phyloP scores from a whole-genome alignment of 164 flowering plant species.

The Buxus sempervirens region DNA sequence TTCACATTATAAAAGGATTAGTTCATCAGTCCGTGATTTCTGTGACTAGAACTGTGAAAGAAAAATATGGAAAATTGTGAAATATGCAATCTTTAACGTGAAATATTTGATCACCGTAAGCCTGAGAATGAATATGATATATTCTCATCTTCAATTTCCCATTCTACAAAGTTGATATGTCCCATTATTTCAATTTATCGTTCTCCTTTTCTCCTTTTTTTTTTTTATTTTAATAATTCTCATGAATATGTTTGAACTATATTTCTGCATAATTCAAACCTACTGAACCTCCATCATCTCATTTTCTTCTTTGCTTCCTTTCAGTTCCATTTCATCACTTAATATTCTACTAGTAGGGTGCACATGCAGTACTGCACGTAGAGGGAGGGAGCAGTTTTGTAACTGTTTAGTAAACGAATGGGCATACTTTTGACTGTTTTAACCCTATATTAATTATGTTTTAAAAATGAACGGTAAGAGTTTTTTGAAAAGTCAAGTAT shows the following conservation, averaged over 20 bases:
- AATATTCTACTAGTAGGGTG: too few species aligned
- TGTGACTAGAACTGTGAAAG: not conserved
- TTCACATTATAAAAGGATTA: not conserved
- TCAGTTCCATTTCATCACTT: not conserved
- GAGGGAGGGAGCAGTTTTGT: too few species aligned
- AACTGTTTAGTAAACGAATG: too few species aligned
- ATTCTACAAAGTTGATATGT: not conserved
- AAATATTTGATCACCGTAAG: not conserved
- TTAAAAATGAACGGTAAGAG: too few species aligned
- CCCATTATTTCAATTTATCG: not conserved
- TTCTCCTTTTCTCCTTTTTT: too few species aligned
- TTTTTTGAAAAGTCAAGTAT: too few species aligned
- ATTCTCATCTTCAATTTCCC: not conserved
- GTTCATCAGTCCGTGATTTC: not conserved
- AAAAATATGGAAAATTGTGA: not conserved
- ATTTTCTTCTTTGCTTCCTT: not conserved
- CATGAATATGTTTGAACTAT: not conserved
- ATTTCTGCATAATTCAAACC: not conserved
- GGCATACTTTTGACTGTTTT: too few species aligned
- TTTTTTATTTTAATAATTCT: too few species aligned
- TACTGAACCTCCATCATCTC: not conserved
- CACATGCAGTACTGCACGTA: too few species aligned
- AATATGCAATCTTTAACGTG: not conserved
- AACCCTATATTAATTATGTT: too few species aligned
- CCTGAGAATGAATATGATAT: not conserved